These are phyloP conservation scores for Selaginella tamariscina DNA, from an alignment of 75 land plant species.

Conservation along the genomic window DNA sequence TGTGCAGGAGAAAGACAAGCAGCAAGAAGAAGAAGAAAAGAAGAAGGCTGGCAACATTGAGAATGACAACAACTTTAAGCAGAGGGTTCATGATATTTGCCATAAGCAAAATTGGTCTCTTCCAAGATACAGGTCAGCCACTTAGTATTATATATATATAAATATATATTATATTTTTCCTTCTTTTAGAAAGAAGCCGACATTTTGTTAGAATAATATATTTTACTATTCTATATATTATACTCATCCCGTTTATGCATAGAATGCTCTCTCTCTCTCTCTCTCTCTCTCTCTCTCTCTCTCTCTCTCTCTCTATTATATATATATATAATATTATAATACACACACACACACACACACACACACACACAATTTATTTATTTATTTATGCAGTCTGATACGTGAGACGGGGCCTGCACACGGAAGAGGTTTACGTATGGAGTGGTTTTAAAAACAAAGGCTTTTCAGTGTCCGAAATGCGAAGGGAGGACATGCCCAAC, in stretches of 20 bases:
- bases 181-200: no score
- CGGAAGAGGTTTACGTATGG: conserved; percentile 93
- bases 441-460: conserved; percentile 69
- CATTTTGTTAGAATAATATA: no score
- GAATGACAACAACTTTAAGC: conserved; percentile 70
- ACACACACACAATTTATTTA: no score
- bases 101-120: conserved; percentile 90
- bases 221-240: no score
- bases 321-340: conserved; percentile 4
- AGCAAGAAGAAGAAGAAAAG: conserved; percentile 31
- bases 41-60: conserved; percentile 24
- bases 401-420: conserved; percentile 97
- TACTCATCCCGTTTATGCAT: no score
- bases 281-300: not conserved
- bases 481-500: conserved; percentile 98
- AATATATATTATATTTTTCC: no score
- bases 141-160: no score
- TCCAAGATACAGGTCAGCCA: conserved; percentile 93
- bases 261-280: no score
- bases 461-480: conserved; percentile 86
- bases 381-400: conserved; percentile 38
- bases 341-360: not conserved
- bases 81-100: conserved; percentile 87
- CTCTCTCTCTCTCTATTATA: no score
- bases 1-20: conserved; percentile 82